Evolutionary conservation across 805 yeast species (phyloP).

Genomic region (Schizosaccharomyces cryophilus): DNA sequence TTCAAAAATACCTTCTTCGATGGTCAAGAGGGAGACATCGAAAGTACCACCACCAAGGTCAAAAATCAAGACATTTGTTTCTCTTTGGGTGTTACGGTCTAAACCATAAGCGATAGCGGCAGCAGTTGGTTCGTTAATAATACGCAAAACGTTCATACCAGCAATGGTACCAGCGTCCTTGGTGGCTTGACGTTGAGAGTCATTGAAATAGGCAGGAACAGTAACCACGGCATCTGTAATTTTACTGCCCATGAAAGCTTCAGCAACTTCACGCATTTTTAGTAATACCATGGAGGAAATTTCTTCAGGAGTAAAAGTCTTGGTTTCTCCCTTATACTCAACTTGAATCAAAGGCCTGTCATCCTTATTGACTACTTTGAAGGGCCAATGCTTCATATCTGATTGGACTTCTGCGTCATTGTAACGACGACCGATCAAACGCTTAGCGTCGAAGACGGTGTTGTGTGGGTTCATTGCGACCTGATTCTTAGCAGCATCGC

Average conservation of each 20-base stretch:
- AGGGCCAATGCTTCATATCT: constrained; percentile 77
- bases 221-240: constrained; percentile 87
- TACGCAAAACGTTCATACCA: constrained; percentile 81
- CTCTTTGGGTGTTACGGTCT: constrained; percentile 39
- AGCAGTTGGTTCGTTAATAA: constrained; percentile 93
- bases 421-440: constrained; percentile 72
- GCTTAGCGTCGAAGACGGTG: constrained; percentile 88
- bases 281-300: constrained; percentile 75
- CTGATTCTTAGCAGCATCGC: constrained; percentile 96
- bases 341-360: constrained; percentile 79
- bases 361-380: constrained; percentile 45
- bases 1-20: constrained; percentile 89
- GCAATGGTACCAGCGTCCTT: constrained; percentile 95
- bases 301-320: constrained; percentile 84
- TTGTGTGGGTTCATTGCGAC: constrained; percentile 89
- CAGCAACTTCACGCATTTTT: constrained; percentile 88
- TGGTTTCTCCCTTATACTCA: constrained; percentile 68
- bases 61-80: constrained; percentile 74
- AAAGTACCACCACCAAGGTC: constrained; percentile 98
- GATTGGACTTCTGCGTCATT: constrained; percentile 51
- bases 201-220: constrained; percentile 92
- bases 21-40: constrained; percentile 81
- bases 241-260: constrained; percentile 59
- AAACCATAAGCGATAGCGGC: constrained; percentile 98
- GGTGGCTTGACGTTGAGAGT: constrained; percentile 94